These are phyloP conservation scores for Coemansia sp. DNA, from an alignment of 192 early-diverging fungal species.

Conservation along the genomic window DNA sequence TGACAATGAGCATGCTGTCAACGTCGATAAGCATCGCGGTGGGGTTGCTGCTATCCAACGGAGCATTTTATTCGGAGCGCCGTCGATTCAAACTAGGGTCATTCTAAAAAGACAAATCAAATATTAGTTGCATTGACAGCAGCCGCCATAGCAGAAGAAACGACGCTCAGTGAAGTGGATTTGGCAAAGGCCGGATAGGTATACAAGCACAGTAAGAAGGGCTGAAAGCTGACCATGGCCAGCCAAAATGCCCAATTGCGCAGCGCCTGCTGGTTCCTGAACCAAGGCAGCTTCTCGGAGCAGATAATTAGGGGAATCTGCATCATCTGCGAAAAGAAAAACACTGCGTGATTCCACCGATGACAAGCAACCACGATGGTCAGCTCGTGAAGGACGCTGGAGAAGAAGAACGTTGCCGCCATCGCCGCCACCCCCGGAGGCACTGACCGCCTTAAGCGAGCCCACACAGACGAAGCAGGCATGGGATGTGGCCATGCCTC, in stretches of 20 bases:
- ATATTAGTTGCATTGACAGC: neutral
- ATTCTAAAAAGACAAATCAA: conserved; percentile 3
- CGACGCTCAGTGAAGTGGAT: neutral
- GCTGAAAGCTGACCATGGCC: conserved; percentile 83
- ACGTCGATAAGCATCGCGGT: conserved; percentile 34
- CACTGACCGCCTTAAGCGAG: conserved; percentile 12
- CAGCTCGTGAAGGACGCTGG: conserved; percentile 47
- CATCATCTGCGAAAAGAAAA: conserved; percentile 53
- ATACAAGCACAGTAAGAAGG: conserved; percentile 76
- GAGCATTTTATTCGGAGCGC: conserved; percentile 29
- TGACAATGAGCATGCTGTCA: conserved; percentile 35
- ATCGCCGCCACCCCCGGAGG: conserved; percentile 47
- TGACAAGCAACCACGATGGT: conserved; percentile 39
- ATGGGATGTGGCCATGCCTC: conserved; percentile 36
- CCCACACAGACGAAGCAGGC: neutral
- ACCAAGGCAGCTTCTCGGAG: conserved; percentile 56
- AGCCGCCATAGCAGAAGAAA: neutral
- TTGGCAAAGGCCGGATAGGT: conserved; percentile 40
- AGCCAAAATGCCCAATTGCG: conserved; percentile 91
- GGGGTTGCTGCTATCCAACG: conserved; percentile 28
- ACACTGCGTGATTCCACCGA: conserved; percentile 49
- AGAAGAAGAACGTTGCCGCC: conserved; percentile 51
- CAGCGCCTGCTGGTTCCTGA: conserved; percentile 63
- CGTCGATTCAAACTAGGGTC: conserved; percentile 26
- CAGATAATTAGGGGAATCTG: conserved; percentile 84